These are phyloP conservation scores for Nevesoporus exiguus DNA, from an alignment of 768 basidiomycete species.

Conservation along the genomic window DNA sequence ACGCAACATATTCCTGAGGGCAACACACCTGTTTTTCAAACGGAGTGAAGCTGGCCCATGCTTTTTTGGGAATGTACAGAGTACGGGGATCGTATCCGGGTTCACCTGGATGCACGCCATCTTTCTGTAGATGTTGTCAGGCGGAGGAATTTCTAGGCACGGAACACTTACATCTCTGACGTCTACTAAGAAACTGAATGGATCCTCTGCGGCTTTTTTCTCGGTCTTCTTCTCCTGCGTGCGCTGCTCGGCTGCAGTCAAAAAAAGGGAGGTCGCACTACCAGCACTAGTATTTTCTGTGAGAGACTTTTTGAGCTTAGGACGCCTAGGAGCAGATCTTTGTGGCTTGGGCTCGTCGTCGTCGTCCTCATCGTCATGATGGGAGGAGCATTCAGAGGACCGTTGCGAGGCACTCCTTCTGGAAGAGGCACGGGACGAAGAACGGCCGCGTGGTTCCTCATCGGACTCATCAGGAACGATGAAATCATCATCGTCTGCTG, in stretches of 20 bases:
- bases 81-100: constrained; percentile 90
- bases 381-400: constrained; percentile 35
- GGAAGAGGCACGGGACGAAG: constrained; percentile 52
- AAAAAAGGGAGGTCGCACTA: constrained; percentile 44
- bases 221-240: constrained; percentile 74
- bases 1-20: not conserved
- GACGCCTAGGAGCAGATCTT: constrained; percentile 35
- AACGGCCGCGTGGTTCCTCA: constrained; percentile 45
- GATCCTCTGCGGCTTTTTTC: constrained; percentile 75
- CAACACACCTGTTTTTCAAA: constrained; percentile 82
- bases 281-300: constrained; percentile 28
- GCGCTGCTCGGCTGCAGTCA: constrained; percentile 81
- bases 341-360: constrained; percentile 37
- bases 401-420: constrained; percentile 32
- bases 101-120: constrained; percentile 72
- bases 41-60: constrained; percentile 85
- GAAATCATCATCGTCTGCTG: constrained; percentile 69
- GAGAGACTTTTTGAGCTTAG: constrained; percentile 30
- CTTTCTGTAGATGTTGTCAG: constrained; percentile 54
- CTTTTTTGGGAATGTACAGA: constrained; percentile 67
- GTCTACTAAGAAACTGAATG: constrained; percentile 72
- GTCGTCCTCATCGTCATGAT: constrained; percentile 30
- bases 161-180: constrained; percentile 58
- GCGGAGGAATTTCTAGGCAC: not conserved
- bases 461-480: constrained; percentile 66